Conservation (phyloP, 2,329 filamentous ascomycete genomes). For the Cryphonectria carpinicola region DNA sequence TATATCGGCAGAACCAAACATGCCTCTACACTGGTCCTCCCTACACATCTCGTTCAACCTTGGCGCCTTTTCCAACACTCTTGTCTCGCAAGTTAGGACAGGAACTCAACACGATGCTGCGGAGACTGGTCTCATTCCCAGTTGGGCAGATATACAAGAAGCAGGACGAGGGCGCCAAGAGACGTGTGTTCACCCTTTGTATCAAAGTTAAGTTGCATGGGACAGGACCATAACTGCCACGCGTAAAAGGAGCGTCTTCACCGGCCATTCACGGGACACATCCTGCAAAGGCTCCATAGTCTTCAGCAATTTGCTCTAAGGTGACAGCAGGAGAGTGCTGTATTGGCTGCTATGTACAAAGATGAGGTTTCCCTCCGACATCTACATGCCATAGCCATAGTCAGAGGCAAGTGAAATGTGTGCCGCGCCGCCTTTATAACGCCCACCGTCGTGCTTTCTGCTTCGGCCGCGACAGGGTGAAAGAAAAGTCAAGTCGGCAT, state of each 20-base stretch:
- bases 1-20: no score
- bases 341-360: conserved; percentile 20
- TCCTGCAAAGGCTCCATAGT: background rate
- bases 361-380: conserved; percentile 20
- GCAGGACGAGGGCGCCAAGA: background rate
- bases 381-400: conserved; percentile 25
- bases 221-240: background rate
- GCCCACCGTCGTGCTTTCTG: conserved; percentile 21
- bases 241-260: background rate
- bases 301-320: background rate
- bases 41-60: background rate
- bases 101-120: background rate
- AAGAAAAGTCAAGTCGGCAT: conserved; percentile 14
- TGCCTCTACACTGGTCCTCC: no score
- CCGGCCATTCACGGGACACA: background rate
- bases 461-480: conserved; percentile 14
- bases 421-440: conserved; percentile 3
- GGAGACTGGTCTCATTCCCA: background rate
- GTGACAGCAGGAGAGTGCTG: background rate
- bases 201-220: background rate
- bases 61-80: no score
- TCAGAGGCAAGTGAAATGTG: conserved; percentile 9
- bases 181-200: background rate
- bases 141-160: background rate
- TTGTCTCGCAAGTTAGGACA: background rate